A percentile compares a stretch with the other conserved stretches of the same genome.
phyloP scores from a whole-genome alignment of 164 flowering plant genomes.

The Platanus orientalis region DNA sequence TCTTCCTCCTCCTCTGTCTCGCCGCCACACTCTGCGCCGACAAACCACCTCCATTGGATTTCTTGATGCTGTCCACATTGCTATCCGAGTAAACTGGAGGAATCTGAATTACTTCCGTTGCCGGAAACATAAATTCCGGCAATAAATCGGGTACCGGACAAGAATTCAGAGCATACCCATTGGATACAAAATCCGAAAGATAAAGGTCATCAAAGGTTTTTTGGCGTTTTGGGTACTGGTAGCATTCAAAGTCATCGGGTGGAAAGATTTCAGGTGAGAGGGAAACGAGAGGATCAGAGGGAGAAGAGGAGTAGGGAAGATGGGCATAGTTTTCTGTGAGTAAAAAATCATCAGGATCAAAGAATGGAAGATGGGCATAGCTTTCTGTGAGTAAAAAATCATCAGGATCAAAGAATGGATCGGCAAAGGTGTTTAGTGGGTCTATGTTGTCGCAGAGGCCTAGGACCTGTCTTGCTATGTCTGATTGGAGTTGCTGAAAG shows the following conservation, averaged over 20 bases:
- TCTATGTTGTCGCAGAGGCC: conserved; percentile 7
- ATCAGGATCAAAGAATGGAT: conserved; percentile 6
- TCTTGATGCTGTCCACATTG: background rate
- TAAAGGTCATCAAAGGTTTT: background rate
- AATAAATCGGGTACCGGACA: background rate
- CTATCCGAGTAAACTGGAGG: background rate
- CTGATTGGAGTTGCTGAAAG: conserved; percentile 8
- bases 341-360: conserved; percentile 3
- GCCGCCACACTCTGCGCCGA: conserved; percentile 84
- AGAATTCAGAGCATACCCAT: background rate
- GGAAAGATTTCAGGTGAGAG: conserved; percentile 2
- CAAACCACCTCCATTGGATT: conserved; percentile 13
- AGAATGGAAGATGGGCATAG: conserved; percentile 1
- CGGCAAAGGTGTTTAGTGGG: too few relatives aligned
- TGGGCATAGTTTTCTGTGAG: background rate
- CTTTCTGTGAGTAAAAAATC: background rate
- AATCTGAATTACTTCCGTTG: background rate
- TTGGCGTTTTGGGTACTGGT: conserved; percentile 12
- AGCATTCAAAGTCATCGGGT: conserved; percentile 6
- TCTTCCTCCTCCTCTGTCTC: conserved; percentile 78
- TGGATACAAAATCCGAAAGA: background rate
- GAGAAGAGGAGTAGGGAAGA: background rate
- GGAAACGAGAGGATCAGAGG: background rate
- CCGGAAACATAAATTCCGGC: conserved; percentile 1
- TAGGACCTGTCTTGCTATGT: background rate